These are phyloP conservation scores for Neoboletus subvelutipes DNA, from an alignment of 768 basidiomycete species.

Conservation along the genomic window DNA sequence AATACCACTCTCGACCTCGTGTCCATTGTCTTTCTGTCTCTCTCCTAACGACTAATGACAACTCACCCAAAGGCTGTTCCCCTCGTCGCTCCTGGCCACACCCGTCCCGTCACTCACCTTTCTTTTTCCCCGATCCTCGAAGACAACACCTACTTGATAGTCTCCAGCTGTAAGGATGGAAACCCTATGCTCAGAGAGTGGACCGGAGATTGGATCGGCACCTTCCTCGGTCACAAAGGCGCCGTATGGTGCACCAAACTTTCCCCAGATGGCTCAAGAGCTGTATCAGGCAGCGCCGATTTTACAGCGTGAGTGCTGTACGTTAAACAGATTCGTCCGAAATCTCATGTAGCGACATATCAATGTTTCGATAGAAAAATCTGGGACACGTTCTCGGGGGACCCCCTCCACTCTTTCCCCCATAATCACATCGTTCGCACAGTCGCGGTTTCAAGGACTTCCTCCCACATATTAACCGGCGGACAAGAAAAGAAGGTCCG, in stretches of 20 bases:
- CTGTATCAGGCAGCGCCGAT: conserved; percentile 93
- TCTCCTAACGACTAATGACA: conserved; percentile 53
- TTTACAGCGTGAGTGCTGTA: conserved; percentile 82
- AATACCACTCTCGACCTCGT: conserved; percentile 14
- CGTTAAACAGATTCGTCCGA: not conserved
- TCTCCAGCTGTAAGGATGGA: conserved; percentile 98
- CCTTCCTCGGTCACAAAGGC: conserved; percentile 86
- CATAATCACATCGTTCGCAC: conserved; percentile 98
- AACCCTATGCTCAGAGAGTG: conserved; percentile 96
- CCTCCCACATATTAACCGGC: conserved; percentile 77
- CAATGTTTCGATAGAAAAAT: conserved; percentile 64
- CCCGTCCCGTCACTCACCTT: conserved; percentile 88
- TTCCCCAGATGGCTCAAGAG: conserved; percentile 78
- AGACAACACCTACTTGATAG: conserved; percentile 84
- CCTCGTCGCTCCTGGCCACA: conserved; percentile 84
- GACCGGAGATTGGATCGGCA: conserved; percentile 99
- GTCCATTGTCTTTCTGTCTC: not conserved
- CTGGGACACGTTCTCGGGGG: conserved; percentile 92
- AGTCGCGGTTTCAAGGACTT: conserved; percentile 77
- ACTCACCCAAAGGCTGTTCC: conserved; percentile 66
- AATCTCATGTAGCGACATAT: conserved; percentile 1
- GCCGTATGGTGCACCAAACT: conserved; percentile 98
- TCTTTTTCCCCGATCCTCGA: conserved; percentile 87
- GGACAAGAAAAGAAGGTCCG: conserved; percentile 98
- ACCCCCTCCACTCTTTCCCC: conserved; percentile 89